A percentile compares a stretch with the other conserved stretches of the same genome.
These are phyloP conservation scores for Hibiscus tridactylites DNA, from an alignment of 345 rosid genomes.

Conservation along the genomic window DNA sequence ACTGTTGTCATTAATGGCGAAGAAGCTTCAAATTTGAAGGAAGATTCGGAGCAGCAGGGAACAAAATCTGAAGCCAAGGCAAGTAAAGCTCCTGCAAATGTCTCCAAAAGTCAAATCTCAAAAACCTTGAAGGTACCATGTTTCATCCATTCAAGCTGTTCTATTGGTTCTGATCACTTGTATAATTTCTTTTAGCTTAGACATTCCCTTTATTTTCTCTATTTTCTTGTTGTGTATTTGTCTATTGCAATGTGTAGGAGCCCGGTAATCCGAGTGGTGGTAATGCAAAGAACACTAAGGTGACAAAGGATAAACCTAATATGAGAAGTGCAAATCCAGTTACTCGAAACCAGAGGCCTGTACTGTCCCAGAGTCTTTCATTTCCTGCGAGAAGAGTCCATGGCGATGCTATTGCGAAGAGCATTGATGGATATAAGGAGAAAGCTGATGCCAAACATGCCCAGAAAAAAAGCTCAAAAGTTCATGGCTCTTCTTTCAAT, in stretches of 20 bases:
- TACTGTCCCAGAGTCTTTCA: slow-evolving; percentile 63
- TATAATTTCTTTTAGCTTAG: not conserved
- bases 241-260: slow-evolving; percentile 33
- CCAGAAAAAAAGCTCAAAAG: slow-evolving; percentile 19
- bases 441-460: slow-evolving; percentile 35
- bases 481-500: slow-evolving; percentile 16
- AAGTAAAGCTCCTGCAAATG: slow-evolving; percentile 20
- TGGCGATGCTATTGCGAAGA: slow-evolving; percentile 43
- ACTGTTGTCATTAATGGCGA: slow-evolving; percentile 14
- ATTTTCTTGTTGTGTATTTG: not conserved
- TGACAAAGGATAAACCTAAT: slow-evolving; percentile 42
- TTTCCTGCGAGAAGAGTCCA: slow-evolving; percentile 49
- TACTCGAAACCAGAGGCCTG: slow-evolving; percentile 35
- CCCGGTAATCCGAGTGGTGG: slow-evolving; percentile 13
- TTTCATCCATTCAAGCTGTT: slow-evolving; percentile 15
- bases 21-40: slow-evolving; percentile 15
- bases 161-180: not conserved
- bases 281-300: slow-evolving; percentile 33
- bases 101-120: slow-evolving; percentile 31
- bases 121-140: slow-evolving; percentile 42
- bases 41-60: slow-evolving; percentile 21
- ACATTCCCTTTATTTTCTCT: not conserved
- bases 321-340: slow-evolving; percentile 32
- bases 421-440: slow-evolving; percentile 35
- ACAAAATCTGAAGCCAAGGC: slow-evolving; percentile 22